Conservation (phyloP, 345 rosid species). For the Jatropha curcas region DNA sequence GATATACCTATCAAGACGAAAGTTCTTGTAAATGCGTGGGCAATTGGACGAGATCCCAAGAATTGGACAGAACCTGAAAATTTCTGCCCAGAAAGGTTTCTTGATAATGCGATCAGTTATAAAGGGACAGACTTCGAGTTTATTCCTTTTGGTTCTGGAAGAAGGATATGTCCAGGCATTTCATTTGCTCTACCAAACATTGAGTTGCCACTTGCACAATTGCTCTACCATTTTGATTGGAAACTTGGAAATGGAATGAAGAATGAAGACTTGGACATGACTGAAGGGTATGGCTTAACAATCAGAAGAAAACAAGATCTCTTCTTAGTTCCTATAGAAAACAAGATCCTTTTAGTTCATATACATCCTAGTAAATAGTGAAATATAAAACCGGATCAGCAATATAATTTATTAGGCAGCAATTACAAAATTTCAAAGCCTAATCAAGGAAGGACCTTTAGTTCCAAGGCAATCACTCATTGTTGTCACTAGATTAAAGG, state of each 20-base stretch:
- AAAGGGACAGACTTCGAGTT: slow-evolving; percentile 4
- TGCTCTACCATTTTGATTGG: slow-evolving; percentile 14
- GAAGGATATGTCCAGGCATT: slow-evolving; percentile 16
- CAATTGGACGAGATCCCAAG: not conserved
- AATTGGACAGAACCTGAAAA: slow-evolving; percentile 1
- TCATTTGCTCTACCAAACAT: not conserved
- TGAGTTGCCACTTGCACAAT: slow-evolving; percentile 8
- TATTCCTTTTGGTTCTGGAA: slow-evolving; percentile 5
- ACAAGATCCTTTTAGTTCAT: no score
- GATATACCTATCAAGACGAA: not conserved
- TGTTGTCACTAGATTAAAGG: no score
- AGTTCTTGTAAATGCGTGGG: slow-evolving; percentile 1
- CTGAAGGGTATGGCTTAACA: not conserved
- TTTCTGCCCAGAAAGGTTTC: slow-evolving; percentile 4
- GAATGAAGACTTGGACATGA: slow-evolving; percentile 1
- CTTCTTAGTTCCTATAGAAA: slow-evolving; percentile 1
- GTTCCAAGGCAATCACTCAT: no score
- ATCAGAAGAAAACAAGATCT: not conserved
- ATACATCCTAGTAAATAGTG: no score
- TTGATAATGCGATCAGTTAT: not conserved
- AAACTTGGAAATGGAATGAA: not conserved
- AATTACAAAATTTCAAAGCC: no score
- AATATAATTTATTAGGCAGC: no score
- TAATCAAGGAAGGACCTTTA: no score
- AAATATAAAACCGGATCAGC: no score